phyloP scores from a whole-genome alignment of 1,284 basidiomycete species.

The Ceratobasidium sp. region DNA sequence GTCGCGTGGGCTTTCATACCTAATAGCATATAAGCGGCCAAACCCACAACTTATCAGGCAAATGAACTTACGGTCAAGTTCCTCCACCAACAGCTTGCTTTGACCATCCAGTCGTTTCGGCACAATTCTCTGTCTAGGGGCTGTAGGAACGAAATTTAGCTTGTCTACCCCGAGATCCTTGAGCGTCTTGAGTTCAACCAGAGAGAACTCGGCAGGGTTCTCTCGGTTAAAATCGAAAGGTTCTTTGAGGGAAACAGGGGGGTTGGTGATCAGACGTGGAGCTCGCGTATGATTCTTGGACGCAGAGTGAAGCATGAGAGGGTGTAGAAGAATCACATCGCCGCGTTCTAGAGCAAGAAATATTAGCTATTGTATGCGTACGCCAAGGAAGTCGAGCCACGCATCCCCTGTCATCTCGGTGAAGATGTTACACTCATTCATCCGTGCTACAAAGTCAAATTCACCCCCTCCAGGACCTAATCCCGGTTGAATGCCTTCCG shows the following conservation, averaged over 20 bases:
- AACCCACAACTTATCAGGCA: background rate
- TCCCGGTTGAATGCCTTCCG: slow-evolving; percentile 48
- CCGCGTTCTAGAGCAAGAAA: slow-evolving; percentile 52
- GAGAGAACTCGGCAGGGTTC: slow-evolving; percentile 62
- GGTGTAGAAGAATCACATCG: slow-evolving; percentile 71
- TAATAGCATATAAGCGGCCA: background rate
- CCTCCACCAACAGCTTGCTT: slow-evolving; percentile 26
- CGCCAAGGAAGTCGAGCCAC: slow-evolving; percentile 34
- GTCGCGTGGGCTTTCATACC: slow-evolving; percentile 29
- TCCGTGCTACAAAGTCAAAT: slow-evolving; percentile 44
- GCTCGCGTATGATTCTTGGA: slow-evolving; percentile 66
- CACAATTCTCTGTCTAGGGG: slow-evolving; percentile 15
- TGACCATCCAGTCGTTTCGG: slow-evolving; percentile 30
- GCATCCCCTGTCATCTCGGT: slow-evolving; percentile 47
- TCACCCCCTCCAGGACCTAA: slow-evolving; percentile 34
- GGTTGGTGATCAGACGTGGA: slow-evolving; percentile 70
- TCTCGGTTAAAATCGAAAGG: slow-evolving; percentile 66
- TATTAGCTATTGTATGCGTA: slow-evolving; percentile 13
- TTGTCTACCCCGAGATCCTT: slow-evolving; percentile 57
- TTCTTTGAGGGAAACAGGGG: slow-evolving; percentile 64
- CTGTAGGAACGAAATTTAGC: slow-evolving; percentile 37
- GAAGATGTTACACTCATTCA: slow-evolving; percentile 47
- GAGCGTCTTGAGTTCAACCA: slow-evolving; percentile 65
- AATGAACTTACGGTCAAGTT: slow-evolving; percentile 23
- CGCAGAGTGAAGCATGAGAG: slow-evolving; percentile 72